These are phyloP conservation scores for Mycosarcoma mackinlayi DNA, from an alignment of 1,284 basidiomycete species.

Conservation along the genomic window DNA sequence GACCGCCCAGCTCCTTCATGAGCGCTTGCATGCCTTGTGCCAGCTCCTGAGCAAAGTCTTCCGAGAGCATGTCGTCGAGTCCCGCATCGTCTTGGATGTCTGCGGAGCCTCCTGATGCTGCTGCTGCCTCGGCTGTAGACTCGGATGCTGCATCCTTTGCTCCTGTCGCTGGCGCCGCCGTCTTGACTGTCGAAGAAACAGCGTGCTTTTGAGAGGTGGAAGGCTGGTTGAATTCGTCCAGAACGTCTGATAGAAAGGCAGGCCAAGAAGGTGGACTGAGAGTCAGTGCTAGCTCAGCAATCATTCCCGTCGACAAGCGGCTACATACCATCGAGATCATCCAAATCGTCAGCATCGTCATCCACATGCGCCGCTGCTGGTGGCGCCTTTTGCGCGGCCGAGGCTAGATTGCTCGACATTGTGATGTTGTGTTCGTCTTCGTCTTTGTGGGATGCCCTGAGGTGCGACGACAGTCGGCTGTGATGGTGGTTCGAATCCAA, in stretches of 20 bases:
- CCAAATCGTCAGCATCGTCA: slow-evolving; percentile 59
- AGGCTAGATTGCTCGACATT: slow-evolving; percentile 19
- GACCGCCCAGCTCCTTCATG: slow-evolving; percentile 75
- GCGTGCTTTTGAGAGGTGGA: slow-evolving; percentile 50
- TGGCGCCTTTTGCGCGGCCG: slow-evolving; percentile 16
- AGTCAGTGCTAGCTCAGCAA: not conserved
- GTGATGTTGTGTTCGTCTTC: not conserved
- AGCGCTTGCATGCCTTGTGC: slow-evolving; percentile 86
- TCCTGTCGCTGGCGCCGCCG: slow-evolving; percentile 36
- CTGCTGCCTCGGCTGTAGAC: not conserved
- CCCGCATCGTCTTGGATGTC: slow-evolving; percentile 29
- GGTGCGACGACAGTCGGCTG: too few species aligned
- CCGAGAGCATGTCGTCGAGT: slow-evolving; percentile 57
- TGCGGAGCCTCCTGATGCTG: not conserved
- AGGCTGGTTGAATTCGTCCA: slow-evolving; percentile 70
- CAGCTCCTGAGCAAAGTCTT: slow-evolving; percentile 78
- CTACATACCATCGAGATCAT: slow-evolving; percentile 66
- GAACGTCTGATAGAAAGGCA: slow-evolving; percentile 71
- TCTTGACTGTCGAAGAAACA: slow-evolving; percentile 51
- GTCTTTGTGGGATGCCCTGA: too few species aligned
- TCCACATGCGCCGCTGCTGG: slow-evolving; percentile 31
- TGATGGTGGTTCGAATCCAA: slow-evolving; percentile 4
- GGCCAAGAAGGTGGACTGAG: not conserved
- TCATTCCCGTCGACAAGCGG: too few species aligned
- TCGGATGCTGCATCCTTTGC: not conserved